Evolutionary conservation across 192 early-diverging fungal genomes (phyloP), one percentile per base, ranked within the genome.

Genomic region (Chytriomyces sp.): DNA sequence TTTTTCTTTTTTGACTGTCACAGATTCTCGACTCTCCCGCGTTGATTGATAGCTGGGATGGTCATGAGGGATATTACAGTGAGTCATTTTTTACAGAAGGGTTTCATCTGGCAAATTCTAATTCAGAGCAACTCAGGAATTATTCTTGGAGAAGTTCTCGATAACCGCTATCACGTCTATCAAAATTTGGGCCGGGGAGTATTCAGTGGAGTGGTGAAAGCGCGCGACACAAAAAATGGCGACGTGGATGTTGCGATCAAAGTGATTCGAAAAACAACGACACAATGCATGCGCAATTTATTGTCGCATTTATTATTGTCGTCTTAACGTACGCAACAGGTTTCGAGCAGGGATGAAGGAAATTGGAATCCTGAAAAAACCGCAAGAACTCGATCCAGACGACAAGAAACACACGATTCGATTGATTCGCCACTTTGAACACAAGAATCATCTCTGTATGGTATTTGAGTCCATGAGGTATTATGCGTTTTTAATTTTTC

Each of bases 61-160:
- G 98, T 77, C 86, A 90, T 9, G 97, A 99, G 71, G 97, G 97
- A 35, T 99, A 99, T 88, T 99, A 98, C 81, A 90, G 95, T 90
- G 88, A 82, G 92, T 86, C 13, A 9, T n/a, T 69, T 24, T 57
- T 57, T 3, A 35, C 28, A 35, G 28, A 35, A 35, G 0, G 1
- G 53, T 18, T 57, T 57, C 53, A 11, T 18, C 1, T 57, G 53
- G 20, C 13, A 57, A 57, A 2, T 57, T 57, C 53, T 57, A 57
- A 57, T 11, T 11, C 20, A 20, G 3, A 20, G 11, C 0, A 18
- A 18, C 20, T n/a, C 45, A 85, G 83, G 92, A 82, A 87, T 91
- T 53, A 89, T 95, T 61, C 86, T 95, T 45, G 96, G 96, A 13
- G 97, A 99, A 81, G 76, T 91, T 1, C 79, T 97, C 53, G 92